Conservation (phyloP, 768 basidiomycete genomes). For the Auricularia sp. region DNA sequence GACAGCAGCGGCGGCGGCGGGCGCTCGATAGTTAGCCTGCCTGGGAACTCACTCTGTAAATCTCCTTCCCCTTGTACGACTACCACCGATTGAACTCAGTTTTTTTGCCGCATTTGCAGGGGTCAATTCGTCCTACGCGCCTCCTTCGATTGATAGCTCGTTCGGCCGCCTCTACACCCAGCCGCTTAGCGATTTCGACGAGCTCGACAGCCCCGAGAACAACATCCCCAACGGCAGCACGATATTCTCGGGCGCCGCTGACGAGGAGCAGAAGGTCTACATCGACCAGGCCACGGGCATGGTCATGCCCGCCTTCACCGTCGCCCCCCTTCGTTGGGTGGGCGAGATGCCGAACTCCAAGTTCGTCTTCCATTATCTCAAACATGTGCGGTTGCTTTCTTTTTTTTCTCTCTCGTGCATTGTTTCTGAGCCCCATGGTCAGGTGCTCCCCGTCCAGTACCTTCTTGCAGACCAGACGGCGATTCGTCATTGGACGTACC, state of each 20-base stretch:
- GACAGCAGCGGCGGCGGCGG: conserved; percentile 8
- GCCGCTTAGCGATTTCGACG: conserved; percentile 8
- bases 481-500: conserved; percentile 38
- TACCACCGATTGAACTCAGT: conserved; percentile 9
- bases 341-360: background rate
- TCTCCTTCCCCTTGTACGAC: conserved; percentile 11
- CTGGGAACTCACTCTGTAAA: conserved; percentile 7
- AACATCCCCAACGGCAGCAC: background rate
- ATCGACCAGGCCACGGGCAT: background rate
- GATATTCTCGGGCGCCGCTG: background rate
- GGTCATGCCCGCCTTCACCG: background rate
- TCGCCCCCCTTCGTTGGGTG: background rate
- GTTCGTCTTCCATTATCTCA: conserved; percentile 3
- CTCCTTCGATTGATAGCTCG: conserved; percentile 9
- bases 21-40: conserved; percentile 3
- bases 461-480: conserved; percentile 45
- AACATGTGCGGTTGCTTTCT: background rate
- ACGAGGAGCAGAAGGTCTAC: background rate
- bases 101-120: conserved; percentile 9
- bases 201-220: conserved; percentile 1
- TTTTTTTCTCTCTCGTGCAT: background rate
- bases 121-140: conserved; percentile 6
- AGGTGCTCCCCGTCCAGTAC: conserved; percentile 60
- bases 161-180: conserved; percentile 10
- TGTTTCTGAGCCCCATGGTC: conserved; percentile 4